Evolutionary conservation across 306 rosid genomes (phyloP).

Genomic region (Myrica gale): DNA sequence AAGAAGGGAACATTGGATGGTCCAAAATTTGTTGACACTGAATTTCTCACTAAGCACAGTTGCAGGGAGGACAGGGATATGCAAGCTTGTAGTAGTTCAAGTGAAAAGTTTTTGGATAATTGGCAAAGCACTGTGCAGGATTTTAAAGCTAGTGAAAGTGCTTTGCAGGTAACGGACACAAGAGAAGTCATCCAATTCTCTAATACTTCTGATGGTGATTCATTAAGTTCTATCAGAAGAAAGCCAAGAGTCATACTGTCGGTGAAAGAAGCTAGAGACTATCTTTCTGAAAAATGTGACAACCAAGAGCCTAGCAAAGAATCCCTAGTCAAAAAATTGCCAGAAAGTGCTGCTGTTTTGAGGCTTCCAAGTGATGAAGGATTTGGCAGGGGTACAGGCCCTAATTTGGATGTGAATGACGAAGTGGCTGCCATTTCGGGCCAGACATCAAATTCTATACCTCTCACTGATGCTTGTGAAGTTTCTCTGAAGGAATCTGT

Average conservation of each 20-base stretch:
- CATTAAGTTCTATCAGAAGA: conserved; percentile 29
- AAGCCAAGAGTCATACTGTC: conserved; percentile 70
- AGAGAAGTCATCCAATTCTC: conserved; percentile 11
- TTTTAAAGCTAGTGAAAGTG: conserved; percentile 26
- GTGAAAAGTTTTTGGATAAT: conserved; percentile 37
- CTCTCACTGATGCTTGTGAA: conserved; percentile 30
- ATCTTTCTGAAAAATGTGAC: conserved; percentile 52
- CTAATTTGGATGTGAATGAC: conserved; percentile 26
- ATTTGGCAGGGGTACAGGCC: conserved; percentile 26
- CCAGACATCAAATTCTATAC: conserved; percentile 40
- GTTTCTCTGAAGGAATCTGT: conserved; percentile 40
- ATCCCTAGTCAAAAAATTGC: conserved; percentile 23
- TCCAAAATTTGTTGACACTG: conserved; percentile 25
- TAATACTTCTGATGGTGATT: conserved; percentile 35
- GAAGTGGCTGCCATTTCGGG: conserved; percentile 26
- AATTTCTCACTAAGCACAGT: conserved; percentile 27
- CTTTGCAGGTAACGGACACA: conserved; percentile 26
- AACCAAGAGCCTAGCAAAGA: conserved; percentile 38
- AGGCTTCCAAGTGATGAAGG: conserved; percentile 37
- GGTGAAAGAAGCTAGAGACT: conserved; percentile 85
- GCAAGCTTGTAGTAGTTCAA: conserved; percentile 23
- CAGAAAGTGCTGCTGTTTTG: conserved; percentile 32
- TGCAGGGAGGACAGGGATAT: conserved; percentile 22
- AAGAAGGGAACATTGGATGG: conserved; percentile 24
- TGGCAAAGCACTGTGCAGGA: conserved; percentile 29